A percentile compares a stretch with the other conserved stretches of the same genome.
Conservation (phyloP, 495 filamentous ascomycete genomes). For the Penicillium desertorum region DNA sequence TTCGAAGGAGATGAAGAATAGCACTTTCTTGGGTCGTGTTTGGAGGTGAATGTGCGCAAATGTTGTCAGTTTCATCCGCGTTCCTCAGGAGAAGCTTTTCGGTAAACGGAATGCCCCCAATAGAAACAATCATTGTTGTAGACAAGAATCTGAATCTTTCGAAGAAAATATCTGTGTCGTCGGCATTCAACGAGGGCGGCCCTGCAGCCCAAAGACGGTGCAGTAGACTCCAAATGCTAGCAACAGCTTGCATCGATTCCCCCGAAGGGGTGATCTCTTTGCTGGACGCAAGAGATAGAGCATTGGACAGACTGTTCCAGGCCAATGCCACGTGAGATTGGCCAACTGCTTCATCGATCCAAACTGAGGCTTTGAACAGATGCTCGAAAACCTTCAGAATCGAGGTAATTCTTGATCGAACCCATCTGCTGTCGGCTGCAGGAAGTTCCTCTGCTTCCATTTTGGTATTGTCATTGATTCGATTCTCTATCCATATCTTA, state of each 20-base stretch:
- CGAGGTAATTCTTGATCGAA: conserved; percentile 63
- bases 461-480: conserved; percentile 56
- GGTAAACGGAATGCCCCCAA: conserved; percentile 75
- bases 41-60: conserved; percentile 43
- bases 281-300: conserved; percentile 72
- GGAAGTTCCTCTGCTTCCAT: conserved; percentile 73
- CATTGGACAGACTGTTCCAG: conserved; percentile 68
- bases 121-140: conserved; percentile 56
- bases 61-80: conserved; percentile 42
- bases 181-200: conserved; percentile 39
- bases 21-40: conserved; percentile 37
- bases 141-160: conserved; percentile 61
- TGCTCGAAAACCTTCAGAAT: conserved; percentile 66
- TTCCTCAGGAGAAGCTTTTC: conserved; percentile 63
- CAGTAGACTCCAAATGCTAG: conserved; percentile 64
- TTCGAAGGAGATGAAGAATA: conserved; percentile 43
- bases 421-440: conserved; percentile 78
- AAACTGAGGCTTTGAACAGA: conserved; percentile 57
- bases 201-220: conserved; percentile 62
- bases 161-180: conserved; percentile 50
- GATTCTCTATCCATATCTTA: conserved; percentile 71
- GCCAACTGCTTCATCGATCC: conserved; percentile 47
- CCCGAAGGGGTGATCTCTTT: conserved; percentile 89
- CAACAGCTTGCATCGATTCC: conserved; percentile 77
- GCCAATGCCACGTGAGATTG: conserved; percentile 51